Evolutionary conservation across 768 basidiomycete genomes (phyloP).

Genomic region (Lentinula sp.): DNA sequence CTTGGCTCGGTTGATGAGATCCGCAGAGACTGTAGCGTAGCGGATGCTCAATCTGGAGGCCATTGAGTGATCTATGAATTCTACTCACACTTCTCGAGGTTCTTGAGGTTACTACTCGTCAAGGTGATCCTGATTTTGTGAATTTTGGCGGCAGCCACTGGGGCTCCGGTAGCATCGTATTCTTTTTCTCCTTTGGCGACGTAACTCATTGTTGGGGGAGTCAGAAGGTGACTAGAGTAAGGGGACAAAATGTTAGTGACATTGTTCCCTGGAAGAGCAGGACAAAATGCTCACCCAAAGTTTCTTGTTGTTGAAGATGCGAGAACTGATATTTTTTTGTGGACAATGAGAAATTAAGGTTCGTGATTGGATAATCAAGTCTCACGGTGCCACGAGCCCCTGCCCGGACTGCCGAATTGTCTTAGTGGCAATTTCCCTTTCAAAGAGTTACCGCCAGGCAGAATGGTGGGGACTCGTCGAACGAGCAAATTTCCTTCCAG

Average conservation of each 20-base stretch:
- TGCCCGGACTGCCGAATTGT: neutral
- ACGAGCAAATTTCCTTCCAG: slow-evolving; percentile 50
- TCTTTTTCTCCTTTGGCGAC: slow-evolving; percentile 99
- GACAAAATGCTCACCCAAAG: slow-evolving; percentile 34
- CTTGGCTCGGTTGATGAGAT: slow-evolving; percentile 98
- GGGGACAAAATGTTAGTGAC: neutral
- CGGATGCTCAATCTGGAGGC: neutral
- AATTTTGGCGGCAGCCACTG: slow-evolving; percentile 82
- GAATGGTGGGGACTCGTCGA: slow-evolving; percentile 39
- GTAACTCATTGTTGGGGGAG: slow-evolving; percentile 88
- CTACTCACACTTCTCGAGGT: slow-evolving; percentile 91
- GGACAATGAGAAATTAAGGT: slow-evolving; percentile 31
- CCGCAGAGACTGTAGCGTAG: slow-evolving; percentile 70
- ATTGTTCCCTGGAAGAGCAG: neutral
- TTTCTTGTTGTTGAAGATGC: slow-evolving; percentile 13
- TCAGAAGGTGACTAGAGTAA: slow-evolving; percentile 70
- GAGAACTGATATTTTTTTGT: slow-evolving; percentile 30
- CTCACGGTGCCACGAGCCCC: neutral
- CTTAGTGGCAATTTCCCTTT: neutral
- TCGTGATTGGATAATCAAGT: neutral
- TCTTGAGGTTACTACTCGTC: slow-evolving; percentile 96
- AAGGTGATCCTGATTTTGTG: slow-evolving; percentile 99
- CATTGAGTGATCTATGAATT: neutral
- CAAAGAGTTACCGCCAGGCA: slow-evolving; percentile 24
- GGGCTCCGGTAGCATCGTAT: slow-evolving; percentile 89